Evolutionary conservation across 2,329 filamentous ascomycete genomes (phyloP).

Genomic region (Pseudogymnoascus pannorum): DNA sequence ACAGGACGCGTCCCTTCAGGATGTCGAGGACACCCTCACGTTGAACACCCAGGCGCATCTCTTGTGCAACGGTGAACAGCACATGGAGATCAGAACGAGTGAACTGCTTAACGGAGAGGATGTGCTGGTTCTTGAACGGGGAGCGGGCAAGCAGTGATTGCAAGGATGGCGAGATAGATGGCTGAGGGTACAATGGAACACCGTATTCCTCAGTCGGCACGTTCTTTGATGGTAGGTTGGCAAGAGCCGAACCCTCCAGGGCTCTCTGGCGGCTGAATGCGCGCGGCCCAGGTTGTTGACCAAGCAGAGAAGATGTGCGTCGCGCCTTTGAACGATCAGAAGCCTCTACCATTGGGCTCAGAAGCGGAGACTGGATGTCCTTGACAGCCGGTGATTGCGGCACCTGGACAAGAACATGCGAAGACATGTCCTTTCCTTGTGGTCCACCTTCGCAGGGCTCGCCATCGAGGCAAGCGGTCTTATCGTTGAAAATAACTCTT

Average conservation of each 20-base stretch:
- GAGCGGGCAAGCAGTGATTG: slow-evolving; percentile 69
- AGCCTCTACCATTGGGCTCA: slow-evolving; percentile 30
- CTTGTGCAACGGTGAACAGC: slow-evolving; percentile 92
- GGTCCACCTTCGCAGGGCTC: slow-evolving; percentile 48
- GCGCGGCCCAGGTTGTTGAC: slow-evolving; percentile 26
- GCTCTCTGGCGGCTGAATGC: slow-evolving; percentile 29
- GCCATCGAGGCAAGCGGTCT: slow-evolving; percentile 69
- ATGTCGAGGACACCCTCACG: slow-evolving; percentile 83
- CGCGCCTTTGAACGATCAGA: slow-evolving; percentile 21
- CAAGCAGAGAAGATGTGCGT: slow-evolving; percentile 30
- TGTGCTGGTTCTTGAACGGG: slow-evolving; percentile 81
- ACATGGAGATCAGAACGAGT: slow-evolving; percentile 79
- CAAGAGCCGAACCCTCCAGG: slow-evolving; percentile 31
- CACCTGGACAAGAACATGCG: slow-evolving; percentile 44
- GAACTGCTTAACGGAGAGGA: slow-evolving; percentile 89
- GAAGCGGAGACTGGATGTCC: slow-evolving; percentile 27
- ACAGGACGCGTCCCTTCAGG: slow-evolving; percentile 77
- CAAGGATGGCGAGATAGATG: slow-evolving; percentile 53
- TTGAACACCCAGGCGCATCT: slow-evolving; percentile 94
- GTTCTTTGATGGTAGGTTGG: slow-evolving; percentile 27
- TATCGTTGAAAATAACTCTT: slow-evolving; percentile 67
- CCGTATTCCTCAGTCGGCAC: slow-evolving; percentile 38
- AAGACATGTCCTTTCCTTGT: slow-evolving; percentile 69
- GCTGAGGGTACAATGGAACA: slow-evolving; percentile 40
- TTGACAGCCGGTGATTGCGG: slow-evolving; percentile 53